phyloP scores from a whole-genome alignment of 1,139 yeast genomes.

The Schwanniomyces etchellsii region DNA sequence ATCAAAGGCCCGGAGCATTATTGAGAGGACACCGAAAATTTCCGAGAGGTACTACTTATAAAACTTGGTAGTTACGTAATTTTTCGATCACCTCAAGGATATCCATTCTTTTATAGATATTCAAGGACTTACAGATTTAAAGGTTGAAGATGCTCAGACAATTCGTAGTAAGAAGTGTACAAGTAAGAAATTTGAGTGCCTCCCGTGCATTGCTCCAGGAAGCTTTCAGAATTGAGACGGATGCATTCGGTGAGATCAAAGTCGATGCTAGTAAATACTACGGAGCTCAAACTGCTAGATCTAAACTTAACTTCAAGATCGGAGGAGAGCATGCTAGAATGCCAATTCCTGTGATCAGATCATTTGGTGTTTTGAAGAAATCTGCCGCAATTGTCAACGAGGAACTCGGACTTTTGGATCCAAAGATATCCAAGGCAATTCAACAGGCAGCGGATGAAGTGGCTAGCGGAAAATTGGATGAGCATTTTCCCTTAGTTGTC shows the following conservation, averaged over 20 bases:
- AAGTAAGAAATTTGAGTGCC: slow-evolving; percentile 24
- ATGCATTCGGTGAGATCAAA: slow-evolving; percentile 94
- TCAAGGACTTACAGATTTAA: no score
- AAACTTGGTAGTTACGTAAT: background rate
- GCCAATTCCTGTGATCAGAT: slow-evolving; percentile 86
- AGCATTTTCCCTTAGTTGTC: slow-evolving; percentile 95
- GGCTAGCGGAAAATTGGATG: slow-evolving; percentile 81
- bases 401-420: slow-evolving; percentile 73
- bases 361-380: slow-evolving; percentile 91
- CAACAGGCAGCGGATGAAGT: slow-evolving; percentile 95
- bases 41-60: background rate
- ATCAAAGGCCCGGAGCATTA: background rate
- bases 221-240: slow-evolving; percentile 71
- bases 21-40: slow-evolving; percentile 1
- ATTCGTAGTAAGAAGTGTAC: slow-evolving; percentile 10
- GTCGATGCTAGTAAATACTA: slow-evolving; percentile 84
- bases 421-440: slow-evolving; percentile 77
- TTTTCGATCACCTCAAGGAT: background rate
- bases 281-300: slow-evolving; percentile 98
- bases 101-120: no score
- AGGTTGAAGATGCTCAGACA: no score
- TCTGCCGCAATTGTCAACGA: slow-evolving; percentile 93
- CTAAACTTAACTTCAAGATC: slow-evolving; percentile 87
- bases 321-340: slow-evolving; percentile 88
- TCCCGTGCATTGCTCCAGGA: slow-evolving; percentile 7